Evolutionary conservation across 805 yeast genomes (phyloP).

Genomic region (Ogataea pini): DNA sequence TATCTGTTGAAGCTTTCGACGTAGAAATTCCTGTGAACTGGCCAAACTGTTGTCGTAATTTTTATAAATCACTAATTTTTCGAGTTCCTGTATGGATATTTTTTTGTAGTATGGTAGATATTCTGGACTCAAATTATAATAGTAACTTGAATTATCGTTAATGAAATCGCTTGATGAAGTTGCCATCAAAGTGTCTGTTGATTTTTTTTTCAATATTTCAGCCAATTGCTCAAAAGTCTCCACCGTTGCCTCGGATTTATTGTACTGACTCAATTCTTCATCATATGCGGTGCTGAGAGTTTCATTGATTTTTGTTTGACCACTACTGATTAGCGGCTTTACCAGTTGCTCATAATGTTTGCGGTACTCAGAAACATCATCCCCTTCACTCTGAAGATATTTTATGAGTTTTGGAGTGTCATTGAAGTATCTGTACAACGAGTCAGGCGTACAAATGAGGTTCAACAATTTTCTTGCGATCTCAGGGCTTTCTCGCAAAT

Average conservation of each 20-base stretch:
- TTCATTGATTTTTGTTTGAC: slow-evolving; percentile 6
- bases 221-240: slow-evolving; percentile 16
- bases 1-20: slow-evolving; percentile 23
- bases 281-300: slow-evolving; percentile 11
- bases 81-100: slow-evolving; percentile 21
- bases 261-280: slow-evolving; percentile 8
- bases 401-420: slow-evolving; percentile 19
- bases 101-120: slow-evolving; percentile 16
- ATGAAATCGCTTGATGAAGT: slow-evolving; percentile 22
- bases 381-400: slow-evolving; percentile 4
- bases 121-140: slow-evolving; percentile 23
- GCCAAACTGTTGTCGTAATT: slow-evolving; percentile 22
- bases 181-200: slow-evolving; percentile 20
- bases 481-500: slow-evolving; percentile 3
- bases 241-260: slow-evolving; percentile 4
- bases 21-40: slow-evolving; percentile 14
- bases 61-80: slow-evolving; percentile 21
- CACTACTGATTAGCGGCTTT: slow-evolving; percentile 3
- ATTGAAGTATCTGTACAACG: slow-evolving; percentile 18
- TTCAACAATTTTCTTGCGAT: slow-evolving; percentile 15
- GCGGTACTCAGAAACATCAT: slow-evolving; percentile 11
- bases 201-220: slow-evolving; percentile 13
- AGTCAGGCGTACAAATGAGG: slow-evolving; percentile 16
- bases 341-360: slow-evolving; percentile 10
- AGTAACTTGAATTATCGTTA: slow-evolving; percentile 22